A percentile compares a stretch with the other conserved stretches of the same genome.
These are phyloP conservation scores for Penicillium diatomitis DNA, from an alignment of 495 filamentous ascomycete species.

Conservation along the genomic window DNA sequence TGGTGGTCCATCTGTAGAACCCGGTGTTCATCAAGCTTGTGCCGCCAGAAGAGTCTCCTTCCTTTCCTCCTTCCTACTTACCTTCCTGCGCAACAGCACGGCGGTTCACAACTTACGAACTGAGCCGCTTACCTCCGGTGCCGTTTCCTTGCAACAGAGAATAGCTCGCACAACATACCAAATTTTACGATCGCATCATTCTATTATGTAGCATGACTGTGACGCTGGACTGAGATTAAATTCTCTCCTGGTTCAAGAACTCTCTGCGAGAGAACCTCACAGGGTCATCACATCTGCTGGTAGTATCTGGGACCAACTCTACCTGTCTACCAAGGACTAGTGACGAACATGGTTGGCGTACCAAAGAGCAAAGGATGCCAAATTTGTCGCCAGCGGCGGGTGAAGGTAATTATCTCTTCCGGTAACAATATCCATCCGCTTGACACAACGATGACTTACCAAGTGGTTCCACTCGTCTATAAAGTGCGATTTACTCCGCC, in stretches of 20 bases:
- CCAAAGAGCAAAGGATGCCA: slow-evolving; percentile 34
- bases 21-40: too few relatives aligned
- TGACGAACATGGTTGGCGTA: slow-evolving; percentile 27
- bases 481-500: slow-evolving; percentile 20
- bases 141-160: too few relatives aligned
- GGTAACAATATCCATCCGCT: not conserved
- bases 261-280: too few relatives aligned
- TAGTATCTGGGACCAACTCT: not conserved
- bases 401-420: slow-evolving; percentile 9
- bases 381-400: slow-evolving; percentile 24
- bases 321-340: not conserved
- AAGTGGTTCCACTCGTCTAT: not conserved
- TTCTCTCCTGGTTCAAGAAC: too few relatives aligned
- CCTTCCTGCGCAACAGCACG: too few relatives aligned
- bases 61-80: too few relatives aligned
- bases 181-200: too few relatives aligned
- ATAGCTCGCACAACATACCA: too few relatives aligned
- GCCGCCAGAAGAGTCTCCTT: too few relatives aligned
- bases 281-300: not conserved
- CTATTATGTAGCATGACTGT: not conserved
- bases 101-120: too few relatives aligned
- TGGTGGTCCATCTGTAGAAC: too few relatives aligned
- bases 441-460: not conserved
- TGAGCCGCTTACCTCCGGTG: too few relatives aligned
- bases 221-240: not conserved